Evolutionary conservation across 225 moss, liverwort and hornwort species (phyloP), one percentile per base, ranked within the genome.

Genomic region (Asterella californica): DNA sequence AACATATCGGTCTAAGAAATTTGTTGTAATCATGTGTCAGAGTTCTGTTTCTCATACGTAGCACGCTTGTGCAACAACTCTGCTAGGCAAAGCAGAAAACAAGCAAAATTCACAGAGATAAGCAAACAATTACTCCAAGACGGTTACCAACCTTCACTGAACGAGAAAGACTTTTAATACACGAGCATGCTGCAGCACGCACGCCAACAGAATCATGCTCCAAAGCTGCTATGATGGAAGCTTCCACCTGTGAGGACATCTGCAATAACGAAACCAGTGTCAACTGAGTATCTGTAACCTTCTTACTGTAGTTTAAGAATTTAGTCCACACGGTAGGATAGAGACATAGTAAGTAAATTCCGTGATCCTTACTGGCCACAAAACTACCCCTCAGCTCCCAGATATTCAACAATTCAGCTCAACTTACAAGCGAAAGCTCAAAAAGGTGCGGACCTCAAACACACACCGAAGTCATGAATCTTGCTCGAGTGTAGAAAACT

Each of bases 111-210:
- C 29, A 10, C 30, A 63, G 65, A 57, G 19, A 57, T 12, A 17
- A 65, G 15, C 32, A 33, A 63, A 65, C 32, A n/a, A 65, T 4
- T 10, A 65, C 17, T 12, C 21, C 25, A n/a, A n/a, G 71, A 22
- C 25, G 71, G 24, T 38, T 67, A 90, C 92, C 70, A 70, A 99
- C 97, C 94, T 95, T 91, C 69, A 99, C 94, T 70, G 97, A 99
- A 79, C 97, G 97, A 64, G 97, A 94, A 79, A 99, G 94, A 84
- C 93, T 99, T 72, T 88, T 87, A 24, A 99, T 83, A 90, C 97
- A 99, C 81, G 90, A 86, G 87, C 97, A 99, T 29, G 94, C 97
- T 42, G 97, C 94, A 77, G 89, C 92, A 78, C 91, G 90, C 57
- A 99, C 97, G 77, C 90, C 84, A 76, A 88, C 90, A 78, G 85